Evolutionary conservation across 1,139 yeast species (phyloP).

Genomic region (Sugiyamaella neomexicana): DNA sequence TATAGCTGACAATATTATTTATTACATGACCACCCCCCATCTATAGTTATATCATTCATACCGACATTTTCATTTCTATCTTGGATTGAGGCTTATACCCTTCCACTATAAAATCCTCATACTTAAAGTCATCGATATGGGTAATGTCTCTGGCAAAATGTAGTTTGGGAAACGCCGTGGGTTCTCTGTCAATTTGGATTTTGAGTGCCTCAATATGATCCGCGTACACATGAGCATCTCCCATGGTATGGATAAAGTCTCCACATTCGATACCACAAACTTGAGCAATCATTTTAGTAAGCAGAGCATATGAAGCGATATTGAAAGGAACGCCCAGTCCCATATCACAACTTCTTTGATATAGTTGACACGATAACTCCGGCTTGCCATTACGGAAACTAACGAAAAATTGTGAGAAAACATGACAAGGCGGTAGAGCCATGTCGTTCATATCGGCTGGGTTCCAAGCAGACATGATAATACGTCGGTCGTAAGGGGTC

Average conservation of each 20-base stretch:
- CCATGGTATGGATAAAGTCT: conserved; percentile 91
- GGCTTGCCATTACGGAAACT: conserved; percentile 70
- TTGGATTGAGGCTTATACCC: conserved; percentile 80
- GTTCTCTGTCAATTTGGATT: conserved; percentile 71
- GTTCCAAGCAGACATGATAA: conserved; percentile 96
- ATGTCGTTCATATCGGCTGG: conserved; percentile 89
- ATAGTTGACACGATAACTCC: conserved; percentile 77
- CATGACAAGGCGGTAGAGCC: conserved; percentile 99
- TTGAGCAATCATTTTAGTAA: conserved; percentile 93
- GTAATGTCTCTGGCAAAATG: conserved; percentile 64
- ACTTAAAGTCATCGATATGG: conserved; percentile 80
- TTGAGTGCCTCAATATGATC: conserved; percentile 91
- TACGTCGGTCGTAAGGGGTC: conserved; percentile 91
- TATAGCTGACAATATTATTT: conserved; percentile 4
- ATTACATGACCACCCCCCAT: not conserved
- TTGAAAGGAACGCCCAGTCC: conserved; percentile 98
- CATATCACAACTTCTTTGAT: conserved; percentile 99
- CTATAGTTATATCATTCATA: conserved; percentile 33
- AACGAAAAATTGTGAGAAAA: conserved; percentile 92
- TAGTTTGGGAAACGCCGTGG: conserved; percentile 78
- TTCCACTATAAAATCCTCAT: conserved; percentile 78
- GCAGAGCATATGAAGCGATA: conserved; percentile 90
- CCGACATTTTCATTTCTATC: conserved; percentile 87
- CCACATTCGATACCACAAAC: conserved; percentile 94
- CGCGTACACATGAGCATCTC: conserved; percentile 92